These are phyloP conservation scores for Beauveria sp. DNA, from an alignment of 2,329 filamentous ascomycete genomes.

Conservation along the genomic window DNA sequence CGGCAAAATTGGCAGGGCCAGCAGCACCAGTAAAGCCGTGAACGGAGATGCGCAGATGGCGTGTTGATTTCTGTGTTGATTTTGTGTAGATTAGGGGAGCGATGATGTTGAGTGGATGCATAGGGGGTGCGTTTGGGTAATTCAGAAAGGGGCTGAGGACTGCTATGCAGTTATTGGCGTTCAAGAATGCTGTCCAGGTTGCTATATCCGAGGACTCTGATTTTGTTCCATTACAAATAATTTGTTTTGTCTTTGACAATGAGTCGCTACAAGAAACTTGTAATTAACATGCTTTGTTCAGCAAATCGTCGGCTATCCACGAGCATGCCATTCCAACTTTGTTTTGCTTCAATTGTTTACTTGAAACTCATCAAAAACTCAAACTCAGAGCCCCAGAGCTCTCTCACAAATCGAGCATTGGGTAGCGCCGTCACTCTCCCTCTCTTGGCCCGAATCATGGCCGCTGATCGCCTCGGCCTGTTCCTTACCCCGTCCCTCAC, in stretches of 20 bases:
- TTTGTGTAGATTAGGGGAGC: neutral
- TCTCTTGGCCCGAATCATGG: no score
- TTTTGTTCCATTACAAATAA: neutral
- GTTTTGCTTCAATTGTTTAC: no score
- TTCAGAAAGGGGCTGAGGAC: neutral
- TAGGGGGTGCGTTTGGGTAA: neutral
- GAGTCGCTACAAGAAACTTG: no score
- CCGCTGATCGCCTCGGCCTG: no score
- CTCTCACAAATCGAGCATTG: no score
- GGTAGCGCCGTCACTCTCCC: no score
- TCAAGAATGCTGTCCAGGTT: neutral
- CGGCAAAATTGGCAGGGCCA: neutral
- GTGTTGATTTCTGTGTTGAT: neutral
- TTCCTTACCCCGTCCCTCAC: no score
- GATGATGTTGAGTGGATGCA: neutral
- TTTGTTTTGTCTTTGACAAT: neutral
- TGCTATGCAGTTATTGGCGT: neutral
- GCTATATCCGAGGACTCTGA: neutral
- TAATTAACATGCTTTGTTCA: no score
- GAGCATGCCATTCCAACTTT: no score
- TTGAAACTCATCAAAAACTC: no score
- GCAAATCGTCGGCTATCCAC: no score
- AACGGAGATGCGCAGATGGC: neutral
- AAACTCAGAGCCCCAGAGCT: no score
- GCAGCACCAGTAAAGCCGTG: conserved; percentile 12